Conservation (phyloP, 208 protist species). For the Trypanosoma brucei region DNA sequence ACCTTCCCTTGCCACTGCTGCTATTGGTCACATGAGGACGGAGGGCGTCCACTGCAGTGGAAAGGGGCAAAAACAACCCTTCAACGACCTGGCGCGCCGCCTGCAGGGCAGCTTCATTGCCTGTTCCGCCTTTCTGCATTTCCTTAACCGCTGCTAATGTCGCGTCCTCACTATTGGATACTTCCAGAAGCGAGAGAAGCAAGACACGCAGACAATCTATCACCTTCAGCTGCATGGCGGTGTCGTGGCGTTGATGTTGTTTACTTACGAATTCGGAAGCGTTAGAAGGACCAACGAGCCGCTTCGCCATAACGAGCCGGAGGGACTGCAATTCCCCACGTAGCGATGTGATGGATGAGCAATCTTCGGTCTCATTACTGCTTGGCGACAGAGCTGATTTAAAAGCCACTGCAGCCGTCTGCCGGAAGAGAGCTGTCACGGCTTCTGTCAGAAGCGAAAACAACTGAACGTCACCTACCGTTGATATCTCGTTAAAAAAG, state of each 20-base stretch:
- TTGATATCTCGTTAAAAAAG: slow-evolving; percentile 63
- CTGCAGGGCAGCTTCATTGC: slow-evolving; percentile 13
- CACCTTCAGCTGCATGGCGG: slow-evolving; percentile 8
- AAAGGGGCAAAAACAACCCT: slow-evolving; percentile 31
- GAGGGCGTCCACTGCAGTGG: slow-evolving; percentile 28
- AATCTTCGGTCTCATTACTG: slow-evolving; percentile 12
- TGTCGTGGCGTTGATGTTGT: neutral
- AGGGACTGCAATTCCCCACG: slow-evolving; percentile 44
- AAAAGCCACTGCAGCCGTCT: slow-evolving; percentile 24
- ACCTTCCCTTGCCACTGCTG: slow-evolving; percentile 5
- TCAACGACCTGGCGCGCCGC: slow-evolving; percentile 31
- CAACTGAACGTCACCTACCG: slow-evolving; percentile 21
- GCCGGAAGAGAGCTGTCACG: slow-evolving; percentile 27
- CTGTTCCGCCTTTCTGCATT: neutral
- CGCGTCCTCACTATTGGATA: neutral
- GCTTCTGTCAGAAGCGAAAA: slow-evolving; percentile 28
- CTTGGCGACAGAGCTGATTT: slow-evolving; percentile 10
- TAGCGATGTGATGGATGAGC: slow-evolving; percentile 24
- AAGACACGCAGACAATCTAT: slow-evolving; percentile 16
- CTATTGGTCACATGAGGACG: neutral
- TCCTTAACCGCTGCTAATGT: neutral
- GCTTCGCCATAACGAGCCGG: slow-evolving; percentile 36
- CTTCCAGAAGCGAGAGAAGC: slow-evolving; percentile 13
- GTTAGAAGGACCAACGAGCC: slow-evolving; percentile 19
- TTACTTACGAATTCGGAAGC: neutral